Conservation (phyloP, 2,329 filamentous ascomycete species). For the Aspergillus felis region DNA sequence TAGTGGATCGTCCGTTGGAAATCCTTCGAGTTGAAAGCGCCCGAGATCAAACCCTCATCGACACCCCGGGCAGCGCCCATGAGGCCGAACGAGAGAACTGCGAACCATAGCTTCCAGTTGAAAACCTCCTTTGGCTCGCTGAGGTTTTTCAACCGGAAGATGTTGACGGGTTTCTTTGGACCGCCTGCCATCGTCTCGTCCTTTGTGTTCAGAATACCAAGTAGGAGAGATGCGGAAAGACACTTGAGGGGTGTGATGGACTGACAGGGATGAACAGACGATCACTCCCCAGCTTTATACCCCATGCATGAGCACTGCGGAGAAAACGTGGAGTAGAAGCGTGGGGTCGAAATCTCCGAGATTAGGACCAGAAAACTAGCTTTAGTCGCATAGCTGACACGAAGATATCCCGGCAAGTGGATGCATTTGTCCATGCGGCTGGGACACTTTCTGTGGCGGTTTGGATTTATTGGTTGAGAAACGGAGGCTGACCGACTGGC, state of each 20-base stretch:
- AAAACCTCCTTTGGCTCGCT: conserved; percentile 66
- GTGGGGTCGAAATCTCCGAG: neutral
- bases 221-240: neutral
- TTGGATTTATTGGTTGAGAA: neutral
- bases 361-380: neutral
- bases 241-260: neutral
- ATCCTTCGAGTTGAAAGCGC: conserved; percentile 63
- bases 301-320: neutral
- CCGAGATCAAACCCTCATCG: conserved; percentile 76
- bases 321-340: neutral
- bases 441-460: neutral
- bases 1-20: conserved; percentile 61
- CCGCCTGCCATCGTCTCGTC: conserved; percentile 41
- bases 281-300: neutral
- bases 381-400: neutral
- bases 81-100: conserved; percentile 68
- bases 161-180: conserved; percentile 39
- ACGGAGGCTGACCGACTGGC: neutral
- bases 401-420: neutral
- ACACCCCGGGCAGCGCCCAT: conserved; percentile 73
- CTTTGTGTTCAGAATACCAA: neutral
- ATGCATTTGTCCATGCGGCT: neutral
- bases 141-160: conserved; percentile 60
- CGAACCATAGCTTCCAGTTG: conserved; percentile 77
- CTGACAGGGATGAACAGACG: neutral